Evolutionary conservation across 805 yeast species (phyloP), one percentile per base, ranked within the genome.

Genomic region (Metschnikowia similis): DNA sequence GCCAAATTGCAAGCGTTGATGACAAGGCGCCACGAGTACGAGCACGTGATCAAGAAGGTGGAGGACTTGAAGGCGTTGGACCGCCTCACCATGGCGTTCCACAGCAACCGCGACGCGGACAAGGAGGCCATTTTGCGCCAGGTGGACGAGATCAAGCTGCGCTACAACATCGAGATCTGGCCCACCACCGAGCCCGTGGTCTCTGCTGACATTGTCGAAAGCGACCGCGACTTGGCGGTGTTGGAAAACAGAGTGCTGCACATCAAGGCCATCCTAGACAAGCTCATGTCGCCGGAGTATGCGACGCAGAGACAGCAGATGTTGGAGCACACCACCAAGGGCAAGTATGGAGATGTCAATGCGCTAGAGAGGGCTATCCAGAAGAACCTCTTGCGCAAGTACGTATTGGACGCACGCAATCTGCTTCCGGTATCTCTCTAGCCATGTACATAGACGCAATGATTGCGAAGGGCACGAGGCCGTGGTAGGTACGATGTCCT

Each of bases 381-480:
- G 62, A 88, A 87, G 72, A 90, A 90, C 66, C 67, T 88, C 41
- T 66, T 87, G 58, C 78, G 89, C 63, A 87, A 86, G 67, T 84
- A 77, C 64, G 69, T 82, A 28, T 69, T 78, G 57, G 70, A 72
- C 56, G 59, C 60, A 16, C 50, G 52, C 30, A 57, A 57, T 51
- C 42, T 48, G 38, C 46, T 52, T 44, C 60, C 60, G 3, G 14
- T 17, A 9, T 16, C 35, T 10, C 47, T 35, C 35, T 36, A 16
- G 17, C 14, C 30, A 10, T 46, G 47, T 49, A 49, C 10, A 47
- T 49, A 41, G 52, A 13, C 21, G 21, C 21, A n/a, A n/a, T n/a
- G 21, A 21, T 21, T 21, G 21, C 5, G 21, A 21, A 21, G 21
- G 21, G 21, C 21, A 21, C 21, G 21, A 21, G 21, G 21, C 21